Percentiles rank a stretch among this genome's conserved stretches.
phyloP scores from a whole-genome alignment of 2,329 filamentous ascomycete genomes.

The Sporothrix variecibatus region DNA sequence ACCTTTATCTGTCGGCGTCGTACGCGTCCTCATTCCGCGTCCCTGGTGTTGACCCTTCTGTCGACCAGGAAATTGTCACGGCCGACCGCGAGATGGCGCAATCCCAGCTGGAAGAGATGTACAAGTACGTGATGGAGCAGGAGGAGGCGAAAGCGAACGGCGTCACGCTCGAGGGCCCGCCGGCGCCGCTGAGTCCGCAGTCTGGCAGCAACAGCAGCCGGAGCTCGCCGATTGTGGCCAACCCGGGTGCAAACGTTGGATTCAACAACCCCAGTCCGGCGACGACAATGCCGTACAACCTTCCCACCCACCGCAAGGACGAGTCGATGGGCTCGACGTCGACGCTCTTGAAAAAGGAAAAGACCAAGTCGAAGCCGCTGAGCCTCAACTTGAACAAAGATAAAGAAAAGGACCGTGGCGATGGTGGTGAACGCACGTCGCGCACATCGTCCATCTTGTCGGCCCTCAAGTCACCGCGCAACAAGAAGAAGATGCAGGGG shows the following conservation, averaged over 20 bases:
- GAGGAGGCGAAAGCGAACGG: slow-evolving; percentile 68
- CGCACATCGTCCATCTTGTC: slow-evolving; percentile 61
- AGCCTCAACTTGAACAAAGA: slow-evolving; percentile 49
- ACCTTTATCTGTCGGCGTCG: slow-evolving; percentile 50
- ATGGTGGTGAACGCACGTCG: slow-evolving; percentile 48
- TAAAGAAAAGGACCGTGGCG: slow-evolving; percentile 38
- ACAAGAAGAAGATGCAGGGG: slow-evolving; percentile 55
- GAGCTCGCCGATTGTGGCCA: slow-evolving; percentile 24
- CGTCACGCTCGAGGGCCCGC: slow-evolving; percentile 49
- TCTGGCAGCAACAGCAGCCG: slow-evolving; percentile 2
- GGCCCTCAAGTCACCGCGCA: slow-evolving; percentile 61
- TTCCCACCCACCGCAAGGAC: slow-evolving; percentile 21
- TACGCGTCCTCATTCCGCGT: slow-evolving; percentile 51
- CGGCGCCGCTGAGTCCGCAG: slow-evolving; percentile 37
- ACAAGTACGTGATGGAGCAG: slow-evolving; percentile 88
- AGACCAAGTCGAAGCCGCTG: slow-evolving; percentile 54
- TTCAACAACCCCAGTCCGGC: background rate
- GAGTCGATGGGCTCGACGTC: slow-evolving; percentile 36
- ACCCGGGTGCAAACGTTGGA: slow-evolving; percentile 14
- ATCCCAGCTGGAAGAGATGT: slow-evolving; percentile 84
- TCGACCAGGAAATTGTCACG: slow-evolving; percentile 76
- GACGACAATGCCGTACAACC: background rate
- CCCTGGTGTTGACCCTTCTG: slow-evolving; percentile 65
- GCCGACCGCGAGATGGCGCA: slow-evolving; percentile 74
- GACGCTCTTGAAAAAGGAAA: slow-evolving; percentile 48